phyloP scores from a whole-genome alignment of 2,329 filamentous ascomycete genomes.

The Talaromyces sp. region DNA sequence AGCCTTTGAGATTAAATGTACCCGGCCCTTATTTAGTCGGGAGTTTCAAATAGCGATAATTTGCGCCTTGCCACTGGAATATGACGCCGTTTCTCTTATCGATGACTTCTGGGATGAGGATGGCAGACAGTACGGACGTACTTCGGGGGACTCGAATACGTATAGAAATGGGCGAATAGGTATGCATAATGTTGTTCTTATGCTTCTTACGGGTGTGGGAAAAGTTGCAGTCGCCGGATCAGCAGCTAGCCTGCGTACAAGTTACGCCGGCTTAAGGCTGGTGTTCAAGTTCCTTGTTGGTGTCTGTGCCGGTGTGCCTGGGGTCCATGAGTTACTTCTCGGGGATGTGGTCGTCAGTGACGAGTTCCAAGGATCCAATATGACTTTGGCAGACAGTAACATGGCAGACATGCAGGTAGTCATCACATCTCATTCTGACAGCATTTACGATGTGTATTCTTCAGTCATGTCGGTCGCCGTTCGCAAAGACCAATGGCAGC shows the following conservation, averaged over 20 bases:
- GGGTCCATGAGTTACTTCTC: constrained; percentile 25
- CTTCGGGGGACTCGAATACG: constrained; percentile 15
- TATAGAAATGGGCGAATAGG: constrained; percentile 22
- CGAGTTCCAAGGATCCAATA: constrained; percentile 28
- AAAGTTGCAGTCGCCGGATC: constrained; percentile 23
- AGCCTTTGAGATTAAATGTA: neutral
- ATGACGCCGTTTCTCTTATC: constrained; percentile 26
- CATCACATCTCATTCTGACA: constrained; percentile 24
- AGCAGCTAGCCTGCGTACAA: constrained; percentile 33
- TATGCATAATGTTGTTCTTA: constrained; percentile 20
- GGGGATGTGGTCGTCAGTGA: constrained; percentile 38
- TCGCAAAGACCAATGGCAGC: neutral
- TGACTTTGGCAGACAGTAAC: constrained; percentile 32
- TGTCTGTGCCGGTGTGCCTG: constrained; percentile 46
- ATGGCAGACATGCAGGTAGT: constrained; percentile 19
- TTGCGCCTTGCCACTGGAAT: constrained; percentile 33
- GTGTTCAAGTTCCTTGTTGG: constrained; percentile 45
- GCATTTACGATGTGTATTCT: too few species aligned
- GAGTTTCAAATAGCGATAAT: constrained; percentile 35
- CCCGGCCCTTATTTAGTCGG: neutral
- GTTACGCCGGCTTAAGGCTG: constrained; percentile 38
- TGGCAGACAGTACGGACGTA: constrained; percentile 19
- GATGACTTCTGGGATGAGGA: constrained; percentile 29
- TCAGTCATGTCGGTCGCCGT: neutral
- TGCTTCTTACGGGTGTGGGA: constrained; percentile 20